Evolutionary conservation across 768 basidiomycete genomes (phyloP), one percentile per base, ranked within the genome.

Genomic region (Pleurotus tuber-regium): DNA sequence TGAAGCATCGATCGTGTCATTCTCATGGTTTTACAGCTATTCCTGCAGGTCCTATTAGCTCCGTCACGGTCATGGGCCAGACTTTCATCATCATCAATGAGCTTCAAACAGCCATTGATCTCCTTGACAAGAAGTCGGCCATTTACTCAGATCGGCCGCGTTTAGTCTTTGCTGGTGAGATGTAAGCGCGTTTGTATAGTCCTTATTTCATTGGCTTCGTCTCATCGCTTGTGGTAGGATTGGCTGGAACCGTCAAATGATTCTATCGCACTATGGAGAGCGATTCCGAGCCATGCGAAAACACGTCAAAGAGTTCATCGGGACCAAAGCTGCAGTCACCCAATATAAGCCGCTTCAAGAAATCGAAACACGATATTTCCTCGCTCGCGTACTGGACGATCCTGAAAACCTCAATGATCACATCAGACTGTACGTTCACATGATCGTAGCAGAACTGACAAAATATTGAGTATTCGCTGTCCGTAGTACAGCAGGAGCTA

Each of bases 271-370:
- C 43, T 62, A 62, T 57, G 72, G 70, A 33, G 66, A 75, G 30
- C 66, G 59, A 18, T 68, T 77, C 54, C 68, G 73, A 6, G 68
- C 66, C 51, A 73, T 73, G 59, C 72, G 78, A 46, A 68, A 69
- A 49, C 61, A 72, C 14, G 58, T 77, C 52, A 68, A 71, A 5
- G 63, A 67, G 1, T 66, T 72, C 39, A 68, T 80, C 30, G 79
- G 75, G 0, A 70, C 68, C 23, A 68, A 68, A 1, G 63, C 66
- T 2, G 58, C 68, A 12, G 63, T 76, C 49, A 61, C 62, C 7
- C 54, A 58, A 14, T 76, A 68, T 57, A 62, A 67, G 23, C 43
- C 58, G 2, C 56, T 70, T 25, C 67, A 78, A 50, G 71, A 77
- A 53, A 35, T 60, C 1, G 76, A 79, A 48, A 72, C 76, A 1